Base-by-base conservation (phyloP, 2,329 filamentous ascomycete genomes). In the Colletotrichum agaves region DNA sequence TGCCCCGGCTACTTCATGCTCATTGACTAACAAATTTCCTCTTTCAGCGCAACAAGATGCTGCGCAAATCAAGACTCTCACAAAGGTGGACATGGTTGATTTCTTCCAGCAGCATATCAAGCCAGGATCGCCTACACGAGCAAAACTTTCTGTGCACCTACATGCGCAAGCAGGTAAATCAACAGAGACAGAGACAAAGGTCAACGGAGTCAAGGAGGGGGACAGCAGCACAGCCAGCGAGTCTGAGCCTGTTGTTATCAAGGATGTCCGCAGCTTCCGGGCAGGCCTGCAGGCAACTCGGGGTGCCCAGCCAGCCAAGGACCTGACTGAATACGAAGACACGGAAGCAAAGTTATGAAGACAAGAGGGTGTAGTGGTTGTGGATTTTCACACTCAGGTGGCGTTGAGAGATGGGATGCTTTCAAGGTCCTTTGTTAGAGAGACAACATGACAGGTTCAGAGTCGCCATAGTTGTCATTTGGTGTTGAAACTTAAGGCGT, bases 111-210 rank as follows among this genome's bases (percentile, higher is more conserved):
- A 87, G 27, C 92, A 89, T 79, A 92, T 99, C 72, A 86, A 89
- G 68, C 94, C 94, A 0, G 80, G 84, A 1, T 98, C 95, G 3
- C 79, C 85, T 0, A 83, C 82, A 0, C 88, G 96, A 55, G 90
- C 93, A n/a, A 97, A 98, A 76, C 80, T 97, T 6, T 90, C 93
- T 0, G 88, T 98, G 15, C 92, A 98, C 75, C 83, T 98, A 23
- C 87, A 91, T 62, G 95, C 95, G 0, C 92, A 95, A 75, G 85
- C 87, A 72, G 57, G 72, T 70, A 80, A 88, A 74, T 80, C 83
- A 1, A 80, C 82, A 61, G 79, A 83, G 39, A 79, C 85, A 19
- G 80, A 80, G 1, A 73, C 79, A 19, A 74, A 78, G 71, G 75
- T 66, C 61, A 63, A 69, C 11, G 65, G 69, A 12, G 52, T 79